Evolutionary conservation across 1,284 basidiomycete species (phyloP).

Genomic region (Pisolithus thermaeus): DNA sequence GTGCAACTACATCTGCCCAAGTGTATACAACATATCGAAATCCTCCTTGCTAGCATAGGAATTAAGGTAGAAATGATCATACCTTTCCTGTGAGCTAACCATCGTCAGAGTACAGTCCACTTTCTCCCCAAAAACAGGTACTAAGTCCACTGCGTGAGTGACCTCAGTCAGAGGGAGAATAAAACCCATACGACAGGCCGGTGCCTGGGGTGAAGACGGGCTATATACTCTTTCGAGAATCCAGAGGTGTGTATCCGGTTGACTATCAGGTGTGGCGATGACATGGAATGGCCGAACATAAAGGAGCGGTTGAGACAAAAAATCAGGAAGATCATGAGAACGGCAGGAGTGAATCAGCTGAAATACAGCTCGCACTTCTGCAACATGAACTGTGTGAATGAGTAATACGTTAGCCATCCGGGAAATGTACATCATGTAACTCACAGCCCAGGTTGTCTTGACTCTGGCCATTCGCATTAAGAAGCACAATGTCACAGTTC

Average conservation of each 20-base stretch:
- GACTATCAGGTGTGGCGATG: too few species aligned
- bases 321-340: too few species aligned
- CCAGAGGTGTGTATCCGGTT: not conserved
- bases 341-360: too few species aligned
- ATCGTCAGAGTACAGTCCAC: too few species aligned
- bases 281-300: too few species aligned
- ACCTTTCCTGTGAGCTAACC: too few species aligned
- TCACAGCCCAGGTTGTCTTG: not conserved
- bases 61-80: too few species aligned
- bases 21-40: too few species aligned
- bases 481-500: not conserved
- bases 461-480: not conserved
- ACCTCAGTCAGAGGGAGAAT: not conserved
- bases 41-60: too few species aligned
- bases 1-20: too few species aligned
- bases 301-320: too few species aligned
- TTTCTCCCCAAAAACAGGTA: not conserved
- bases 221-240: not conserved
- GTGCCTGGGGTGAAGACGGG: not conserved
- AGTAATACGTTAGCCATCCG: not conserved
- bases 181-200: not conserved
- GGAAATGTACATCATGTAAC: not conserved
- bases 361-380: too few species aligned
- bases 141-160: not conserved
- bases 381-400: not conserved